phyloP scores from a whole-genome alignment of 768 basidiomycete species.

The Lanmaoa rubissima region DNA sequence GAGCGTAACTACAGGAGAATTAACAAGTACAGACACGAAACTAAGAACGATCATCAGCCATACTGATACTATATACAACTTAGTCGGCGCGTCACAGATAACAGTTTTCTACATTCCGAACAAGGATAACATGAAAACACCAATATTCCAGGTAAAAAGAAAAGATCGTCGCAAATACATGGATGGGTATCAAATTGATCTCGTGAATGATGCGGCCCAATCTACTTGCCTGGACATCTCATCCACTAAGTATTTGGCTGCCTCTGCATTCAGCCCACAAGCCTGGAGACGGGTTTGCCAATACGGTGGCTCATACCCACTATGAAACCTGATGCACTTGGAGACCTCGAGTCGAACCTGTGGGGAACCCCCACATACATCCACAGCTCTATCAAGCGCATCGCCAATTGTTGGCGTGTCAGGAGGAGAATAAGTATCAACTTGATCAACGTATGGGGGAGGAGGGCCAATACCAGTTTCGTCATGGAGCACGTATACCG shows the following conservation, averaged over 20 bases:
- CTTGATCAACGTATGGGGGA: slow-evolving; percentile 14
- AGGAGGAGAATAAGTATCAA: slow-evolving; percentile 3
- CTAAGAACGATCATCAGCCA: too few relatives aligned
- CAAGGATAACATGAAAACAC: background rate
- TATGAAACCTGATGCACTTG: slow-evolving; percentile 23
- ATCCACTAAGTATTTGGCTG: slow-evolving; percentile 18
- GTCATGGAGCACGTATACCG: slow-evolving; percentile 8
- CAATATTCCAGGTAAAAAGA: background rate
- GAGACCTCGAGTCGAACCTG: slow-evolving; percentile 21
- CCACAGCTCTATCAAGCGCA: slow-evolving; percentile 23
- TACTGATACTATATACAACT: background rate
- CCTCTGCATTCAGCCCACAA: slow-evolving; percentile 18
- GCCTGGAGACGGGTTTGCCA: slow-evolving; percentile 27
- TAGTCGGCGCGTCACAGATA: background rate
- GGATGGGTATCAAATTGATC: background rate
- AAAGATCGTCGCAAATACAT: background rate
- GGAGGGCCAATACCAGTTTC: slow-evolving; percentile 15
- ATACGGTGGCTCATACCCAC: slow-evolving; percentile 28
- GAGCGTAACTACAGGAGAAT: background rate
- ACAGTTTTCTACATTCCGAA: slow-evolving; percentile 1
- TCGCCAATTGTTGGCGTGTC: slow-evolving; percentile 14
- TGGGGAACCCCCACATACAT: slow-evolving; percentile 12
- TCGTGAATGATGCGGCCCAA: slow-evolving; percentile 7
- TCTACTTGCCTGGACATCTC: slow-evolving; percentile 30
- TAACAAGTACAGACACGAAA: background rate